A percentile compares a stretch with the other conserved stretches of the same genome.
Evolutionary conservation across 345 rosid species (phyloP).

Genomic region (Acer negundo): DNA sequence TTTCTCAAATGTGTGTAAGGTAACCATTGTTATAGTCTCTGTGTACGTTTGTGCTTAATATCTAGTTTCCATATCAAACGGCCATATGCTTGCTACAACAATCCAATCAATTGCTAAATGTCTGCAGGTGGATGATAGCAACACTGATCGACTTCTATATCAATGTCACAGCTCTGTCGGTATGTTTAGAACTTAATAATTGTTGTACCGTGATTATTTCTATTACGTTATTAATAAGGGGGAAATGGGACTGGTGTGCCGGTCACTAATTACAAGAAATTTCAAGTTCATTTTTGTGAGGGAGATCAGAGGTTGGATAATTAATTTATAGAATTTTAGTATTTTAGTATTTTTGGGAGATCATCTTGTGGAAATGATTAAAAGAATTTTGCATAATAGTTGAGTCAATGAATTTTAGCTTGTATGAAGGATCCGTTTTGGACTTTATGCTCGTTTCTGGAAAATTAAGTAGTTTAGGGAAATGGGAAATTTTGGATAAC

Average conservation of each 20-base stretch:
- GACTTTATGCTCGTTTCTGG: not conserved
- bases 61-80: not conserved
- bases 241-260: not conserved
- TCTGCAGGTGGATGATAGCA: constrained; percentile 78
- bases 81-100: not conserved
- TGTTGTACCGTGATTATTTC: not conserved
- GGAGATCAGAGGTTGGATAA: no score
- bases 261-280: no score
- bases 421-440: not conserved
- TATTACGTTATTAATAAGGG: not conserved
- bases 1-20: not conserved
- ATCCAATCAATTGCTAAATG: not conserved
- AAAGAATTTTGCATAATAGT: no score
- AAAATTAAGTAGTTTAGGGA: not conserved
- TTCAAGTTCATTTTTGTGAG: no score
- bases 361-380: no score
- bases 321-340: no score
- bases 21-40: not conserved
- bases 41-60: not conserved
- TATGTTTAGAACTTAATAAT: constrained; percentile 37
- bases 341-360: no score
- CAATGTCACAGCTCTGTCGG: constrained; percentile 61
- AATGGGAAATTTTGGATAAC: not conserved
- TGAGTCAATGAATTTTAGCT: not conserved
- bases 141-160: constrained; percentile 76